Evolutionary conservation across 2,329 filamentous ascomycete genomes (phyloP), one percentile per base, ranked within the genome.

Genomic region (Ceratocystis harringtonii): DNA sequence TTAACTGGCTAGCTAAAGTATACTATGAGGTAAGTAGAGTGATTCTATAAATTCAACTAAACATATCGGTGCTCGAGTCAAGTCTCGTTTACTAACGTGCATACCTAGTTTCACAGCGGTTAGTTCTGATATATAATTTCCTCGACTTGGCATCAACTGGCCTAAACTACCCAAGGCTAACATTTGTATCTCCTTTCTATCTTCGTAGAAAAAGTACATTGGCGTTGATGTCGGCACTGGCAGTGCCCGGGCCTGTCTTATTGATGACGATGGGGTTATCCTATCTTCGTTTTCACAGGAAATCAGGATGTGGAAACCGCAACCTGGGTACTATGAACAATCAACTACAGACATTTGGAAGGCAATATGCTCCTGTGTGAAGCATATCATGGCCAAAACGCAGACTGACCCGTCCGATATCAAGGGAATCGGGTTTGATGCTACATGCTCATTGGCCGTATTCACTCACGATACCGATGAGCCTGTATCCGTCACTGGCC

Each of bases 181-280:
- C 1, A 68, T 22, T 19, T 8, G 17, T 19, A 30, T 32, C 28
- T 8, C 5, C 5, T 25, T 15, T 17, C 8, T 57, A 7, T 58
- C 30, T 6, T 22, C 10, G 48, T 43, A 84, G 76, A 80, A 84
- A 68, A 80, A 85, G 71, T 86, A 82, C 72, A 83, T 97, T 72
- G 92, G 92, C 68, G 90, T 99, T 70, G 94, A 99, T 77, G 92
- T 99, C 62, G 94, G 94, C 63, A 99, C 94, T 22, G 94, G 94
- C 65, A 96, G 90, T 74, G 94, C 92, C 48, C 85, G 94, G 73
- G 94, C 94, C 65, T 97, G 94, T 76, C 90, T 99, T 73, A 96
- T 99, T 76, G 90, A 97, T 74, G 83, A 86, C 68, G 86, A 88
- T 50, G 94, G 94, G 64, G 90, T 96, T 73, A 97, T 99, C 76